Percentiles rank a stretch among this genome's conserved stretches.
Conservation (phyloP, 441 rosid genomes). For the Populus hybrid region DNA sequence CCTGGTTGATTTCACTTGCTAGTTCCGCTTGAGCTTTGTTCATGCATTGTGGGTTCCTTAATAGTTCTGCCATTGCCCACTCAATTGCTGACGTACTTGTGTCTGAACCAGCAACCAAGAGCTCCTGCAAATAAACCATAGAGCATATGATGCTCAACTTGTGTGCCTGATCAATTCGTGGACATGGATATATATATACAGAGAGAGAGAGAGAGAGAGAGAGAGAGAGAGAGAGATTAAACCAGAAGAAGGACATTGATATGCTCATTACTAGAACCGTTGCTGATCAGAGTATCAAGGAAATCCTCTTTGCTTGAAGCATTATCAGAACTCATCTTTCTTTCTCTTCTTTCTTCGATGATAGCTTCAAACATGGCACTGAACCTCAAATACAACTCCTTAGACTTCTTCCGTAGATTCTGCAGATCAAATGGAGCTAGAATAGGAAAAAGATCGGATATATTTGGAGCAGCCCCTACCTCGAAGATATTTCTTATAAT, state of each 20-base stretch:
- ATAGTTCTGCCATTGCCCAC: constrained; percentile 14
- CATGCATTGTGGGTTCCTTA: background rate
- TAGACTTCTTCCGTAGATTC: constrained; percentile 11
- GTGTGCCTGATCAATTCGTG: no score
- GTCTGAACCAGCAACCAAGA: background rate
- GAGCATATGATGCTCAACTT: background rate
- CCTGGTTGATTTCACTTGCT: background rate
- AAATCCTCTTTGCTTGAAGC: background rate
- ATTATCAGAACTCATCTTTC: background rate
- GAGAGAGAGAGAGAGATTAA: constrained; percentile 4
- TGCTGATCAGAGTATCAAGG: constrained; percentile 9
- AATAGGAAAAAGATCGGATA: constrained; percentile 24
- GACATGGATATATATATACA: no score
- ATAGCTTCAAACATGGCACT: constrained; percentile 3
- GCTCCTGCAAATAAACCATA: background rate
- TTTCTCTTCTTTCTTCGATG: constrained; percentile 15
- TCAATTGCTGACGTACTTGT: background rate
- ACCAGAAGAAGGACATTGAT: constrained; percentile 20
- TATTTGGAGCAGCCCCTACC: constrained; percentile 12
- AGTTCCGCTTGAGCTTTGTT: background rate
- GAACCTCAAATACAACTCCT: background rate
- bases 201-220: no score
- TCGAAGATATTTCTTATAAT: constrained; percentile 15
- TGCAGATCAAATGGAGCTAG: constrained; percentile 21
- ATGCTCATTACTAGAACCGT: constrained; percentile 12